Base-by-base conservation (phyloP, 108 stramenopile genomes). In the Skeletonema grethae region DNA sequence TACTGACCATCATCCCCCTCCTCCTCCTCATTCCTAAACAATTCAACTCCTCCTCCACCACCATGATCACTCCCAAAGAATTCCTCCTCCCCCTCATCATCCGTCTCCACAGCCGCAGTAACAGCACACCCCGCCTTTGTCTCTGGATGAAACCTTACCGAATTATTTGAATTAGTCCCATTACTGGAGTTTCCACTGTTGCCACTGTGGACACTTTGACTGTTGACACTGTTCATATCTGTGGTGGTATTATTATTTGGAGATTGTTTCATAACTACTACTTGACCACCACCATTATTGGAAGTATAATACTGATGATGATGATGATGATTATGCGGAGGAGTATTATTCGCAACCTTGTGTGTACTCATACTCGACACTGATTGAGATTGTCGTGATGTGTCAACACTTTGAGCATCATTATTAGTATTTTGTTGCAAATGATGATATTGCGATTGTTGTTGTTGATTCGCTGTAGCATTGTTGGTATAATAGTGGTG, bases 101-200 rank as follows among this genome's bases (percentile, higher is more conserved):
- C 34, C 34, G 34, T 34, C 8, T 34, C 43, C 15, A 45, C 43
- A 13, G 43, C 7, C 7, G 43, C 43, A 31, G 30, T 1, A 48
- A 30, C 35, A 22, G 60, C 34, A 36, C 29, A 38, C 0, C 28
- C 28, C 18, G 64, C 61, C 45, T 71, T 71, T 13, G 70, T 71
- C 70, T 45, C 70, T 11, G 70, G 70, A 71, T 71, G 70, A 46
- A 71, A 71, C 30, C 70, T 25, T 25, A 71, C 70, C 10, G 34
- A 34, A 61, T 30, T 16, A 61, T 61, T 30, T 4, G 25, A 28
- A 1, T 28, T 28, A 28, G 25, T 1, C 25, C 29, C 13, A 30
- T 13, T 30, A 10, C 29, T 28, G 29, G 34, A 34, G 5, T 34
- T 34, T 5, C 34, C 34, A 34, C 60, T 61, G 30, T 34, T 61